Percentiles rank a stretch among this genome's conserved stretches.
Evolutionary conservation across 768 basidiomycete species (phyloP).

Genomic region (Amanita brunnescens): DNA sequence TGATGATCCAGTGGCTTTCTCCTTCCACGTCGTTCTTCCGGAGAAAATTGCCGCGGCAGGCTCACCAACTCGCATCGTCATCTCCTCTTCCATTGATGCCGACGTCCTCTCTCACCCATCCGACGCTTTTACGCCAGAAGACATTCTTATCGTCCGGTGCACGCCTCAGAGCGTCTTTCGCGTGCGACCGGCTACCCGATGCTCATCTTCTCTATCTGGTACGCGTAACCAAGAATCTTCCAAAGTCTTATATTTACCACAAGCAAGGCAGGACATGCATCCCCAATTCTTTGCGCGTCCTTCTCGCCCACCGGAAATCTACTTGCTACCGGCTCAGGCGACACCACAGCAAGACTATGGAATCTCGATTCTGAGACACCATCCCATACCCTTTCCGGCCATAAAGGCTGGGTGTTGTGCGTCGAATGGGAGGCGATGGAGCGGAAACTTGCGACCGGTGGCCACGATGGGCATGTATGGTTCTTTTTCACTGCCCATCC

Average conservation of each 20-base stretch:
- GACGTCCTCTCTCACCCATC: conserved; percentile 75
- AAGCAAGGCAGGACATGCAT: conserved; percentile 61
- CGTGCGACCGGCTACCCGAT: conserved; percentile 88
- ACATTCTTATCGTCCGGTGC: conserved; percentile 80
- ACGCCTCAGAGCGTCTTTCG: conserved; percentile 94
- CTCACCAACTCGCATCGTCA: conserved; percentile 68
- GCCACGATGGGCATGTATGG: conserved; percentile 74
- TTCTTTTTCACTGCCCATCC: too few species aligned
- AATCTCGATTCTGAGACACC: conserved; percentile 90
- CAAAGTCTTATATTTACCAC: not conserved
- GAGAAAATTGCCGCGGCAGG: conserved; percentile 33
- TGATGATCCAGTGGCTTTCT: conserved; percentile 88
- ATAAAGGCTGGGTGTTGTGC: conserved; percentile 94
- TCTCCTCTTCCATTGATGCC: conserved; percentile 74
- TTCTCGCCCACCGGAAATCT: conserved; percentile 91
- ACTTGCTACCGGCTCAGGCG: conserved; percentile 93
- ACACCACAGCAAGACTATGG: conserved; percentile 90
- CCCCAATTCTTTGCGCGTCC: conserved; percentile 89
- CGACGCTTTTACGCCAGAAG: conserved; percentile 72
- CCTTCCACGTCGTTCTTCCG: conserved; percentile 78
- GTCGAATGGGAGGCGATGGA: conserved; percentile 97
- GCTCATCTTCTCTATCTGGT: conserved; percentile 88
- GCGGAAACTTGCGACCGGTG: conserved; percentile 83
- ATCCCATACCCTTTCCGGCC: conserved; percentile 77
- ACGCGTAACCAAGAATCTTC: conserved; percentile 14